Conservation (phyloP, 192 early-diverging fungal genomes). For the Powellomyces hirtus region DNA sequence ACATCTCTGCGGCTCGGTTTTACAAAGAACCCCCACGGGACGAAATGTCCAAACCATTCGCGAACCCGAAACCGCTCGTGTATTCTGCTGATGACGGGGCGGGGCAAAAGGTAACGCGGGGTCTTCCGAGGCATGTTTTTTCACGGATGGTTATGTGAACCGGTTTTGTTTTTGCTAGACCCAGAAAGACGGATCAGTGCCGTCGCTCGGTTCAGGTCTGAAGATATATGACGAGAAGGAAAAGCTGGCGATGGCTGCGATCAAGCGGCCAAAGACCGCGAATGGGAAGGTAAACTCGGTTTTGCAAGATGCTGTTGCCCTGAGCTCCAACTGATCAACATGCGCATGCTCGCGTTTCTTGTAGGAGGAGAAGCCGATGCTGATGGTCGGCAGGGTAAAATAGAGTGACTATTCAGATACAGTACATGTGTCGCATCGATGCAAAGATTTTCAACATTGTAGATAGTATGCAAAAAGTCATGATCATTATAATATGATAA, state of each 20-base stretch:
- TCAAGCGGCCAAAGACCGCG: constrained; percentile 4
- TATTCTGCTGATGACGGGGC: constrained; percentile 2
- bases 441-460: too few species aligned
- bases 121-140: neutral
- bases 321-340: neutral
- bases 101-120: neutral
- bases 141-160: neutral
- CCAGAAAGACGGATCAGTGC: neutral
- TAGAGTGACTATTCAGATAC: too few species aligned
- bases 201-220: neutral
- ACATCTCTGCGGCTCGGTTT: constrained; percentile 35
- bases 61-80: constrained; percentile 8
- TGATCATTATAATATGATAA: too few species aligned
- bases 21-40: constrained; percentile 40
- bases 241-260: neutral
- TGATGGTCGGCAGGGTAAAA: constrained; percentile 17
- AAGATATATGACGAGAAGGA: constrained; percentile 21
- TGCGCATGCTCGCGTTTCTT: neutral
- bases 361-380: constrained; percentile 22
- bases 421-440: too few species aligned
- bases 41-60: constrained; percentile 5
- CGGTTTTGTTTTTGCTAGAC: too few species aligned
- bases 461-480: too few species aligned
- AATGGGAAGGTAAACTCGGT: constrained; percentile 3
- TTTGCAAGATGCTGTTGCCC: neutral